Evolutionary conservation across 2,329 filamentous ascomycete genomes (phyloP), one percentile per base, ranked within the genome.

Genomic region (Epichloe amarillans): DNA sequence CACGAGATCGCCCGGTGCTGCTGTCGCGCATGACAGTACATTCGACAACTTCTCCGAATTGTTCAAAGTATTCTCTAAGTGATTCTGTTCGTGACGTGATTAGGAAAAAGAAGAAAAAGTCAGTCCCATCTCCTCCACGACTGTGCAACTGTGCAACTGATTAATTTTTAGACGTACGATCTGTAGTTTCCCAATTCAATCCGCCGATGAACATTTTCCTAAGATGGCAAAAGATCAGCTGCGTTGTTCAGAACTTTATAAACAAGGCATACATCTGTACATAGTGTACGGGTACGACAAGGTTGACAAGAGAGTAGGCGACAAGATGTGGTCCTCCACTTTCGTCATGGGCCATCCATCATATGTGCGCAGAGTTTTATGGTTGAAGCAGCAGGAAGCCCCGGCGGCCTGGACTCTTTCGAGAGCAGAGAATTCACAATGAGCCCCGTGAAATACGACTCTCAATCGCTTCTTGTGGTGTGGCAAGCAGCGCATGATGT

Each of bases 181-280:
- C 91, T 51, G 93, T 97, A 15, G 93, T 98, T 70, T 98, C 93
- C 93, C 93, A 98, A 66, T 98, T 98, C 50, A 98, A 73, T 40
- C 93, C 93, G 61, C 93, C 93, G 69, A 98, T 98, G 62, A 98
- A 98, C 93, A 98, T 98, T 74, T 98, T 98, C 63, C 93, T 98
- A 71, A 62, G 54, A 37, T 15, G 43, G 37, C 17, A 26, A 47
- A 23, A 49, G 46, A 47, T 48, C 26, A 55, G 50, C 37, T 39
- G 37, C 42, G 21, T 39, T 36, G 12, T 37, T 5, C 35, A n/a
- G 39, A 15, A 14, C 7, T 50, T 36, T 6, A 14, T 30, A 17
- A 21, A 12, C 4, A 17, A 36, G 15, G 17, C n/a, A n/a, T 17
- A 21, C 19, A 37, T n/a, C 5, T 14, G 40, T 19, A 10, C 30